These are phyloP conservation scores for Podospora australis DNA, from an alignment of 495 filamentous ascomycete species.

Conservation along the genomic window DNA sequence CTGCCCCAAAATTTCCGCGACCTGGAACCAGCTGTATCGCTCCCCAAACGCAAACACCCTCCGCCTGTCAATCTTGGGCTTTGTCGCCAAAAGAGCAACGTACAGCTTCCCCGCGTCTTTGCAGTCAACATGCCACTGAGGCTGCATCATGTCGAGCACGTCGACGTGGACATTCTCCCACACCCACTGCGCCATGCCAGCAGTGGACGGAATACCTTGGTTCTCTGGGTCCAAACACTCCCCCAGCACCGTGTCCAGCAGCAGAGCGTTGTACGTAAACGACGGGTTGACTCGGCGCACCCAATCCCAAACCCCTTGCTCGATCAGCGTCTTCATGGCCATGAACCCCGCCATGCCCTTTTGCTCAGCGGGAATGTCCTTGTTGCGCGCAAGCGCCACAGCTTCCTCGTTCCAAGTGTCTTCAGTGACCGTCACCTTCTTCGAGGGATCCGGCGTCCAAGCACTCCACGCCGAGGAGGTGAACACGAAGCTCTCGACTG, in stretches of 20 bases:
- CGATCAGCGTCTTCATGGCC: conserved; percentile 30
- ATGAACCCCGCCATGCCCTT: conserved; percentile 30
- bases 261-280: conserved; percentile 28
- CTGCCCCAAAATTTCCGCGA: conserved; percentile 24
- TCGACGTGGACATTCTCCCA: conserved; percentile 21
- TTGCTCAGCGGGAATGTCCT: background rate
- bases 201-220: conserved; percentile 25
- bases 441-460: conserved; percentile 24
- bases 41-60: conserved; percentile 28
- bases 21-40: conserved; percentile 26
- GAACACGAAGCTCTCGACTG: conserved; percentile 23
- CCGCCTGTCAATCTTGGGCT: conserved; percentile 24
- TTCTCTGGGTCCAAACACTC: conserved; percentile 25
- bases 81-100: conserved; percentile 24
- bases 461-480: conserved; percentile 29
- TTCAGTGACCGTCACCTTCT: conserved; percentile 17
- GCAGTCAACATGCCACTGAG: conserved; percentile 31
- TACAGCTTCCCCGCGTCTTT: conserved; percentile 25
- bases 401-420: conserved; percentile 28
- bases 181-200: conserved; percentile 28
- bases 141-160: conserved; percentile 21
- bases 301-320: conserved; percentile 34
- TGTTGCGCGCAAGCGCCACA: conserved; percentile 17
- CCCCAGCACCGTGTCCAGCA: conserved; percentile 30
- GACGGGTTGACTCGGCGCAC: conserved; percentile 20